phyloP scores from a whole-genome alignment of 1,284 basidiomycete species.

The Coniferiporia sulphurascens region DNA sequence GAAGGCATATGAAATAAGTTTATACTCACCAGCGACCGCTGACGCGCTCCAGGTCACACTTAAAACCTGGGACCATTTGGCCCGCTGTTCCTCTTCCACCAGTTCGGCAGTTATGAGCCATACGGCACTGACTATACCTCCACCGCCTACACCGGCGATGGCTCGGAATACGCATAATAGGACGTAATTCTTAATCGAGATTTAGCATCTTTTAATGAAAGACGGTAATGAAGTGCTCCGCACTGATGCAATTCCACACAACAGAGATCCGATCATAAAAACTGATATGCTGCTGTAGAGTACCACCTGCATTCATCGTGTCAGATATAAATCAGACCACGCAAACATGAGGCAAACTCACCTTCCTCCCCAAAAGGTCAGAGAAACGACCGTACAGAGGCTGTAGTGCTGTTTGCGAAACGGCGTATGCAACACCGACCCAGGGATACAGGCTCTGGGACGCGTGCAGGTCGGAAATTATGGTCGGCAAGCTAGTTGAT shows the following conservation, averaged over 20 bases:
- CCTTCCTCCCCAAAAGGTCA: slow-evolving; percentile 73
- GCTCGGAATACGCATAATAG: slow-evolving; percentile 54
- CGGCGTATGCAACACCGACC: slow-evolving; percentile 76
- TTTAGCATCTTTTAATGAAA: slow-evolving; percentile 6
- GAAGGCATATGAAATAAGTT: background rate
- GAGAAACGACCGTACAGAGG: slow-evolving; percentile 75
- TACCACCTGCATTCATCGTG: slow-evolving; percentile 5
- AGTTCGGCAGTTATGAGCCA: slow-evolving; percentile 81
- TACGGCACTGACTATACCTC: slow-evolving; percentile 75
- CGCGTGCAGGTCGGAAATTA: slow-evolving; percentile 59
- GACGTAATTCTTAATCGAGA: slow-evolving; percentile 46
- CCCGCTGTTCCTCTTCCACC: slow-evolving; percentile 58
- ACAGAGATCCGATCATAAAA: slow-evolving; percentile 20
- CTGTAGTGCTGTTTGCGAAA: slow-evolving; percentile 78
- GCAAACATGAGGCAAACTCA: slow-evolving; percentile 25
- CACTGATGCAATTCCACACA: slow-evolving; percentile 18
- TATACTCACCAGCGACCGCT: slow-evolving; percentile 46
- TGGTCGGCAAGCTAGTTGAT: slow-evolving; percentile 75
- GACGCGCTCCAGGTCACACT: slow-evolving; percentile 81
- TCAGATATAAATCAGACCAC: slow-evolving; percentile 1
- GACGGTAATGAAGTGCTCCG: slow-evolving; percentile 5
- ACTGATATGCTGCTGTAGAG: slow-evolving; percentile 16
- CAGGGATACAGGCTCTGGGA: slow-evolving; percentile 72
- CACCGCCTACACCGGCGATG: slow-evolving; percentile 68
- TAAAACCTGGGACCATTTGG: slow-evolving; percentile 77